Percentiles rank a stretch among this genome's conserved stretches.
Evolutionary conservation across 106 monocot species (phyloP).

Genomic region (Dioscorea alata): DNA sequence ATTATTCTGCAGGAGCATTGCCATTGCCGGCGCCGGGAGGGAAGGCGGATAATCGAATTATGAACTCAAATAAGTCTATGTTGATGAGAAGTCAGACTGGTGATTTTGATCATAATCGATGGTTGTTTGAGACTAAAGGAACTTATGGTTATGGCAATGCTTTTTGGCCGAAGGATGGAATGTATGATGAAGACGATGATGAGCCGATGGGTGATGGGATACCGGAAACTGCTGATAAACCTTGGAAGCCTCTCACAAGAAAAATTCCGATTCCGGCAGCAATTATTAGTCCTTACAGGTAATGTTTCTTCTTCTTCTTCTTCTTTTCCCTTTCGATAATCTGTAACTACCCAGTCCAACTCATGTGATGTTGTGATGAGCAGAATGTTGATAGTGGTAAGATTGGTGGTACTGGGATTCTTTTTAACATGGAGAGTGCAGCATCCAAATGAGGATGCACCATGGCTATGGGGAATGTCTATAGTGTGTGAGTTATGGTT

Average conservation of each 20-base stretch:
- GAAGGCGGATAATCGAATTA: slow-evolving; percentile 28
- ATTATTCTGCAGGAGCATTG: slow-evolving; percentile 21
- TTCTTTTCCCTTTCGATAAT: neutral
- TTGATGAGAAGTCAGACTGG: slow-evolving; percentile 62
- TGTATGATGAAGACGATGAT: slow-evolving; percentile 28
- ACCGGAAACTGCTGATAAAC: slow-evolving; percentile 36
- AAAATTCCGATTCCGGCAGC: slow-evolving; percentile 43
- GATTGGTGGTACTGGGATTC: slow-evolving; percentile 46
- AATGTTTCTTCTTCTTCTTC: too few relatives aligned
- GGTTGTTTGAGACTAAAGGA: slow-evolving; percentile 73
- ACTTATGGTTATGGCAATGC: slow-evolving; percentile 77
- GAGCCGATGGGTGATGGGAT: slow-evolving; percentile 20
- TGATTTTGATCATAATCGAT: slow-evolving; percentile 79
- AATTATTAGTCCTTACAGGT: slow-evolving; percentile 62
- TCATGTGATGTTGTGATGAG: neutral
- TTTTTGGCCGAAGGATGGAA: slow-evolving; percentile 43
- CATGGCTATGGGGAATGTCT: slow-evolving; percentile 86
- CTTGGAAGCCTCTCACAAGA: slow-evolving; percentile 76
- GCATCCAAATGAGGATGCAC: slow-evolving; percentile 71
- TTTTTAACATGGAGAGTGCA: slow-evolving; percentile 64
- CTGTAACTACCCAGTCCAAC: neutral
- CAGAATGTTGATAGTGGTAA: slow-evolving; percentile 39
- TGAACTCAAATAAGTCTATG: slow-evolving; percentile 52
- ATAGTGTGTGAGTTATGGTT: slow-evolving; percentile 90
- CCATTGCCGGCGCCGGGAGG: slow-evolving; percentile 20